phyloP scores from a whole-genome alignment of 257 asterid species.

The Primulina eburnea region DNA sequence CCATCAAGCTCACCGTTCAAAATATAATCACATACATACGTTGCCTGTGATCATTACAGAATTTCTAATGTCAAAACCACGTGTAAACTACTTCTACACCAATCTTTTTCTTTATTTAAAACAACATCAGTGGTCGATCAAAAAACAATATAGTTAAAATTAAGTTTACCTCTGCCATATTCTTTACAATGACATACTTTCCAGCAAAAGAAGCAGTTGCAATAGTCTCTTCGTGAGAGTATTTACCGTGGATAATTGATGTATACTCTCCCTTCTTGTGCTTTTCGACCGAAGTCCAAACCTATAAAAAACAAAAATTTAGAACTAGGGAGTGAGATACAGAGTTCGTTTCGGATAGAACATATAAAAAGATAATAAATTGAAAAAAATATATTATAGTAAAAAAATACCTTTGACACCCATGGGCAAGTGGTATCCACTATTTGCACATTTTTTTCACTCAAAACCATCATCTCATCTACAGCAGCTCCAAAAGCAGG shows the following conservation, averaged over 20 bases:
- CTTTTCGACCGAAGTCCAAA: constrained; percentile 89
- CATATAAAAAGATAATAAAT: constrained; percentile 7
- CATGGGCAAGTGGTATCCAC: constrained; percentile 99
- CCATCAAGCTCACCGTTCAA: constrained; percentile 93
- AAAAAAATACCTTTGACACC: constrained; percentile 77
- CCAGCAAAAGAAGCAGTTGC: constrained; percentile 99
- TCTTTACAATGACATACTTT: constrained; percentile 76
- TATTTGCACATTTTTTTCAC: constrained; percentile 83
- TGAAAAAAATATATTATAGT: not conserved
- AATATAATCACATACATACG: constrained; percentile 87
- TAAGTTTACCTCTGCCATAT: constrained; percentile 75
- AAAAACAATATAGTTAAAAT: not conserved
- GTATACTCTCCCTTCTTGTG: constrained; percentile 97
- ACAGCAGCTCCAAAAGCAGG: constrained; percentile 99
- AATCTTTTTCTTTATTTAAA: not conserved
- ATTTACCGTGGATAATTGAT: constrained; percentile 92
- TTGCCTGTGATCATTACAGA: constrained; percentile 53
- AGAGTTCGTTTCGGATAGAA: constrained; percentile 8
- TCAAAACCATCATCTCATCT: constrained; percentile 81
- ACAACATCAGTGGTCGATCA: not conserved
- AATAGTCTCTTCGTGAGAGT: constrained; percentile 88
- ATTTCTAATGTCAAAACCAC: not conserved
- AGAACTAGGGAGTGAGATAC: not conserved
- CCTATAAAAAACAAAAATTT: constrained; percentile 39
- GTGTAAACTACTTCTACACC: not conserved